phyloP scores from a whole-genome alignment of 2,329 filamentous ascomycete genomes.

The Sarocladiaceae sp. region DNA sequence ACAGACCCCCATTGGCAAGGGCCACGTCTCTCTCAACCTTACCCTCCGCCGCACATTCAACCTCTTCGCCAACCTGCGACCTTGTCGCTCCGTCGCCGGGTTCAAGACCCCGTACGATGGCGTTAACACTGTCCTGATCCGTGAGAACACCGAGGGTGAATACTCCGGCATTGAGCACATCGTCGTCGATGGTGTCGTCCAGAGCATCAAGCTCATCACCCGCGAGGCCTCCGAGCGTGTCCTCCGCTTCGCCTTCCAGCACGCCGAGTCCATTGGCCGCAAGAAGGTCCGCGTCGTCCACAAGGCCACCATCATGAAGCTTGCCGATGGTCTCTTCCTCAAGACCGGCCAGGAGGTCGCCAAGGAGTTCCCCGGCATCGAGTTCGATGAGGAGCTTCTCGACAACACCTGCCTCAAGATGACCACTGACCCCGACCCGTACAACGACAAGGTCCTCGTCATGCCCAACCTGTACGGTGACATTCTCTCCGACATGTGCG shows the following conservation, averaged over 20 bases:
- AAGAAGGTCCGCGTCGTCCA: slow-evolving; percentile 97
- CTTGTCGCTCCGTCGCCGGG: slow-evolving; percentile 92
- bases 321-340: slow-evolving; percentile 98
- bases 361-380: slow-evolving; percentile 93
- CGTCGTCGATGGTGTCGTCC: slow-evolving; percentile 94
- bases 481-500: slow-evolving; percentile 99
- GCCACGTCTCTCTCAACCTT: slow-evolving; percentile 97
- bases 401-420: slow-evolving; percentile 99
- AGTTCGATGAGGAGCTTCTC: slow-evolving; percentile 96
- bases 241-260: slow-evolving; percentile 96
- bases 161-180: slow-evolving; percentile 99
- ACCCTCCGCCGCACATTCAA: slow-evolving; percentile 99
- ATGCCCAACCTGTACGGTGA: slow-evolving; percentile 99
- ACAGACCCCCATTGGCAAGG: slow-evolving; percentile 93
- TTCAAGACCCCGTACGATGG: slow-evolving; percentile 98
- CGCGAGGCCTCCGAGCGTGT: slow-evolving; percentile 92
- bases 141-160: slow-evolving; percentile 99
- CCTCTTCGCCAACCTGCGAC: slow-evolving; percentile 98
- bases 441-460: slow-evolving; percentile 99
- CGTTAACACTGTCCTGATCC: slow-evolving; percentile 95
- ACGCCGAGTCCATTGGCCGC: slow-evolving; percentile 88
- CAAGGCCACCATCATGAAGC: slow-evolving; percentile 99
- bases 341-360: slow-evolving; percentile 78
- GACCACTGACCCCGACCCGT: slow-evolving; percentile 90
- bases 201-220: slow-evolving; percentile 99